These are phyloP conservation scores for Xylariomycetidae sp. DNA, from an alignment of 2,329 filamentous ascomycete genomes.

Conservation along the genomic window DNA sequence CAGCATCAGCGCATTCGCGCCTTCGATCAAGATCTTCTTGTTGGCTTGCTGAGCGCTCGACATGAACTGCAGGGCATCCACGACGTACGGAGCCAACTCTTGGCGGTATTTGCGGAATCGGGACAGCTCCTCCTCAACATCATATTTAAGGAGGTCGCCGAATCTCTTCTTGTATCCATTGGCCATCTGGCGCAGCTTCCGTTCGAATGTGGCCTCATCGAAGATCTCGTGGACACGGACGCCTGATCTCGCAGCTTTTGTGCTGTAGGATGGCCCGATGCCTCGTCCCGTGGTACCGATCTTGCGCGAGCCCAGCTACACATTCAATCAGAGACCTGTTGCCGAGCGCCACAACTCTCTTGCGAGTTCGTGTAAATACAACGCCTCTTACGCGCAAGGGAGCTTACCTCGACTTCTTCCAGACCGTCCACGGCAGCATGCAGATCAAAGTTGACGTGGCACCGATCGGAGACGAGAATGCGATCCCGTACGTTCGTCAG, in stretches of 20 bases:
- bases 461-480: conserved; percentile 6
- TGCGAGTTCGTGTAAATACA: no score
- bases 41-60: conserved; percentile 45
- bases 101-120: conserved; percentile 41
- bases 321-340: no score
- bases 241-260: conserved; percentile 59
- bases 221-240: conserved; percentile 64
- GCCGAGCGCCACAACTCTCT: no score
- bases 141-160: conserved; percentile 54
- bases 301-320: conserved; percentile 3
- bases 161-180: conserved; percentile 52
- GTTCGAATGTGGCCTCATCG: conserved; percentile 58
- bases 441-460: conserved; percentile 9
- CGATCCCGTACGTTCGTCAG: conserved; percentile 3
- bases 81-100: conserved; percentile 52
- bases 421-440: conserved; percentile 4
- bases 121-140: conserved; percentile 63
- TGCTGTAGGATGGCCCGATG: conserved; percentile 38
- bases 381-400: no score
- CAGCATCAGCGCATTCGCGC: conserved; percentile 52
- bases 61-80: conserved; percentile 57
- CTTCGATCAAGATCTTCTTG: conserved; percentile 55
- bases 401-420: conserved; percentile 4
- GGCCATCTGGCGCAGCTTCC: conserved; percentile 56
- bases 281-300: conserved; percentile 17